phyloP scores from a whole-genome alignment of 176 grass and related monocot genomes.

The Pontederia crassipes region DNA sequence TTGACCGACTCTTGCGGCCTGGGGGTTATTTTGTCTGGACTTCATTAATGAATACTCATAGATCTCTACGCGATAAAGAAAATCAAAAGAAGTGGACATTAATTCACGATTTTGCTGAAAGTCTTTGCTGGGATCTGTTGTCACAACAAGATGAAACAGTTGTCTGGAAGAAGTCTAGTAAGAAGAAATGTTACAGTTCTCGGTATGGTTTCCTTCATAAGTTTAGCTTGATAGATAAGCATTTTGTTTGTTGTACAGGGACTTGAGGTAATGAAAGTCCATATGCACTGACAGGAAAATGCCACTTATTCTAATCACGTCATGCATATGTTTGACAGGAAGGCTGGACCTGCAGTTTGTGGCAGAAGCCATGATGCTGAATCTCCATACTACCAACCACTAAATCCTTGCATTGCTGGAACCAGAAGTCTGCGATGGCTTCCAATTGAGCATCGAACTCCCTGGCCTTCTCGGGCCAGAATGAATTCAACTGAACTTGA shows the following conservation, averaged over 20 bases:
- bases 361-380: constrained; percentile 63
- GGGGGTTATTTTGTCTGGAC: constrained; percentile 98
- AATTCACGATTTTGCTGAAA: constrained; percentile 54
- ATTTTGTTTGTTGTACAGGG: not conserved
- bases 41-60: constrained; percentile 77
- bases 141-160: constrained; percentile 98
- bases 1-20: constrained; percentile 94
- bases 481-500: constrained; percentile 80
- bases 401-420: constrained; percentile 88
- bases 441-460: constrained; percentile 59
- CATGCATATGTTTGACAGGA: constrained; percentile 38
- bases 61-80: constrained; percentile 79
- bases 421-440: constrained; percentile 84
- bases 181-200: constrained; percentile 60
- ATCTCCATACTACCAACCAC: constrained; percentile 70
- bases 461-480: constrained; percentile 74
- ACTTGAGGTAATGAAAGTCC: too few species aligned
- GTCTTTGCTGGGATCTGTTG: constrained; percentile 90
- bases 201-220: constrained; percentile 33
- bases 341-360: constrained; percentile 64
- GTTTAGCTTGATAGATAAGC: not conserved
- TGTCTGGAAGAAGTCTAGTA: constrained; percentile 93
- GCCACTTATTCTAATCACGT: not conserved
- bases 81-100: constrained; percentile 83
- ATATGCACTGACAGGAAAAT: not conserved